These are phyloP conservation scores for Bullera alba DNA, from an alignment of 768 basidiomycete genomes.

Conservation along the genomic window DNA sequence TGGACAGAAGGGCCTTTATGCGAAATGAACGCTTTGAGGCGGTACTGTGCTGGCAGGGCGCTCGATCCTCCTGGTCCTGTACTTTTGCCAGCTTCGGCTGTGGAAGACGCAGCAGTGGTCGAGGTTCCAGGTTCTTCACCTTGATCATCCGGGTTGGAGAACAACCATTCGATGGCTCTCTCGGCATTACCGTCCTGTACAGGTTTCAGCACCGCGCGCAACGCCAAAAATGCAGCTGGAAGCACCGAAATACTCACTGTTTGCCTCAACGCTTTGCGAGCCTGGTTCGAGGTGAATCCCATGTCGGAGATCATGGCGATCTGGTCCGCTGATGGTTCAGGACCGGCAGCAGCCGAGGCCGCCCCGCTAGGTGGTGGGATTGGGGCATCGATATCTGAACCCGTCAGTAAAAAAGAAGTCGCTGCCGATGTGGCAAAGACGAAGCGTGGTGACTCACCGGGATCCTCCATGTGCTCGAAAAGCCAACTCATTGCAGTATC, in stretches of 20 bases:
- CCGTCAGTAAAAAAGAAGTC: no score
- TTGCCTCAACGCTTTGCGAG: constrained; percentile 75
- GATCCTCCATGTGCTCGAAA: constrained; percentile 89
- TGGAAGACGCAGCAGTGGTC: constrained; percentile 12
- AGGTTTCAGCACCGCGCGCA: neutral
- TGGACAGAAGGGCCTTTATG: constrained; percentile 96
- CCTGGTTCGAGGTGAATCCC: constrained; percentile 82
- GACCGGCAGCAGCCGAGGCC: constrained; percentile 23
- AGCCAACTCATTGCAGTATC: constrained; percentile 94
- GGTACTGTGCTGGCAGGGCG: constrained; percentile 65
- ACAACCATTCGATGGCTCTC: constrained; percentile 91
- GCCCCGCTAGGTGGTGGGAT: constrained; percentile 47
- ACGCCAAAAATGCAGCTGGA: neutral
- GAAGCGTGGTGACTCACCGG: no score
- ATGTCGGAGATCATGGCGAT: constrained; percentile 73
- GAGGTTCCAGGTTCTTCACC: constrained; percentile 52
- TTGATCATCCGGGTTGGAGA: constrained; percentile 80
- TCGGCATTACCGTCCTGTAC: constrained; percentile 68
- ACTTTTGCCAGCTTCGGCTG: neutral
- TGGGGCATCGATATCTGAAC: constrained; percentile 76
- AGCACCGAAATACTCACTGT: constrained; percentile 55
- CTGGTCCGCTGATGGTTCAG: constrained; percentile 64
- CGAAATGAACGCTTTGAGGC: constrained; percentile 86
- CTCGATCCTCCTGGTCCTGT: constrained; percentile 51
- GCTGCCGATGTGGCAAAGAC: no score